Percentiles rank a stretch among this genome's conserved stretches.
phyloP scores from a whole-genome alignment of 1,284 basidiomycete species.

The Pisolithus thermaeus region DNA sequence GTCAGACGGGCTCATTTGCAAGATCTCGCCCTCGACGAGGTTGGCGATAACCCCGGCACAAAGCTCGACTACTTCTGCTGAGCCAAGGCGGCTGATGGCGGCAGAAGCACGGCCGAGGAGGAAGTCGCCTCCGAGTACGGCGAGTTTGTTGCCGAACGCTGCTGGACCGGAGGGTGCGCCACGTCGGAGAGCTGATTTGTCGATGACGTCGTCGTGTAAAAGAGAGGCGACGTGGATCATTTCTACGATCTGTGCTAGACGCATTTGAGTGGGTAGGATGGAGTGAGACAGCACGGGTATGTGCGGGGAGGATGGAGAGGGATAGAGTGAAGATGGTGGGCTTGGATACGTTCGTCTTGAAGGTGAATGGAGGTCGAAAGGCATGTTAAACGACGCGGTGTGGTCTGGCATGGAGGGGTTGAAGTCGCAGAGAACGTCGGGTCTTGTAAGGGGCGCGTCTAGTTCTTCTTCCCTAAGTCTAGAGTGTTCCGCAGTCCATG shows the following conservation, averaged over 20 bases:
- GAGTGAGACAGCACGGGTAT: conserved; percentile 29
- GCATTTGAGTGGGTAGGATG: conserved; percentile 78
- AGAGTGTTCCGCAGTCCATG: conserved; percentile 40
- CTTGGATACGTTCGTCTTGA: conserved; percentile 30
- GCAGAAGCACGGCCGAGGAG: conserved; percentile 89
- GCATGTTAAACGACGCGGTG: conserved; percentile 46
- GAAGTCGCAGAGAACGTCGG: conserved; percentile 79
- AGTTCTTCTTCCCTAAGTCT: conserved; percentile 43
- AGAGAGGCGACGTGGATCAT: conserved; percentile 98
- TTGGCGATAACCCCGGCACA: conserved; percentile 92
- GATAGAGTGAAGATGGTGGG: conserved; percentile 33
- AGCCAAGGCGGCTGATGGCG: conserved; percentile 82
- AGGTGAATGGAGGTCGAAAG: conserved; percentile 41
- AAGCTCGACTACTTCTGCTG: conserved; percentile 88
- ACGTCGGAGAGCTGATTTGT: conserved; percentile 78
- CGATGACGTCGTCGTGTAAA: conserved; percentile 94
- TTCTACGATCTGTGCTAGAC: conserved; percentile 94
- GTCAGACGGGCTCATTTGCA: conserved; percentile 64
- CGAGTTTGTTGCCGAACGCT: conserved; percentile 92
- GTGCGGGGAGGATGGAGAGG: conserved; percentile 23
- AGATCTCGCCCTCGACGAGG: conserved; percentile 93
- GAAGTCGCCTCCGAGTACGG: conserved; percentile 94
- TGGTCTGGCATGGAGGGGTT: conserved; percentile 77
- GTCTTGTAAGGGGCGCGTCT: conserved; percentile 64
- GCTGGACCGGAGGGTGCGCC: conserved; percentile 81